phyloP scores from a whole-genome alignment of 2,329 filamentous ascomycete species.

The Alternaria sp. region DNA sequence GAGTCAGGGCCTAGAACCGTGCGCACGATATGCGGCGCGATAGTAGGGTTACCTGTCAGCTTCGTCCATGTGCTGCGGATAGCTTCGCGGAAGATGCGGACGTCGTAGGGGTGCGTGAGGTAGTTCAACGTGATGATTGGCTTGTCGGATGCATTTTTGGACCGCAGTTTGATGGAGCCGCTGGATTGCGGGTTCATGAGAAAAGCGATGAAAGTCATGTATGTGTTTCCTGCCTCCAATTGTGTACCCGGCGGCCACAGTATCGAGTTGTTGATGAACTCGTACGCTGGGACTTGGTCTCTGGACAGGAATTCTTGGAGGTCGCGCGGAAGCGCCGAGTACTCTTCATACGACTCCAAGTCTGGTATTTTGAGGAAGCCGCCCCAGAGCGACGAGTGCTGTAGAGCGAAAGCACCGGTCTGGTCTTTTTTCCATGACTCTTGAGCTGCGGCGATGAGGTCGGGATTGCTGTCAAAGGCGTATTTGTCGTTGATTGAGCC shows the following conservation, averaged over 20 bases:
- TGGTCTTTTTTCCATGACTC: conserved; percentile 52
- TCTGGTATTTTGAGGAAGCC: conserved; percentile 58
- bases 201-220: conserved; percentile 46
- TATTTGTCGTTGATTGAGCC: conserved; percentile 47
- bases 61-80: conserved; percentile 50
- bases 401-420: conserved; percentile 40
- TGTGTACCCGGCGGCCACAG: conserved; percentile 35
- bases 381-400: conserved; percentile 59
- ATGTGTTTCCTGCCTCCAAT: conserved; percentile 44
- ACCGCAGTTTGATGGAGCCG: conserved; percentile 61
- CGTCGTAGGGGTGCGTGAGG: conserved; percentile 62
- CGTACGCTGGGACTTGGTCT: conserved; percentile 63
- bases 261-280: conserved; percentile 52
- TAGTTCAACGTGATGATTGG: conserved; percentile 62
- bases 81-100: conserved; percentile 37
- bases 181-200: conserved; percentile 59
- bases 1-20: conserved; percentile 51
- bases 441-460: conserved; percentile 51
- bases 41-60: conserved; percentile 56
- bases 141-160: conserved; percentile 58
- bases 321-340: conserved; percentile 53
- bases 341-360: conserved; percentile 49
- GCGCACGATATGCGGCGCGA: conserved; percentile 57
- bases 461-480: conserved; percentile 44
- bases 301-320: conserved; percentile 55